phyloP scores from a whole-genome alignment of 23 red algal species.

The Pyropia yezoensis region DNA sequence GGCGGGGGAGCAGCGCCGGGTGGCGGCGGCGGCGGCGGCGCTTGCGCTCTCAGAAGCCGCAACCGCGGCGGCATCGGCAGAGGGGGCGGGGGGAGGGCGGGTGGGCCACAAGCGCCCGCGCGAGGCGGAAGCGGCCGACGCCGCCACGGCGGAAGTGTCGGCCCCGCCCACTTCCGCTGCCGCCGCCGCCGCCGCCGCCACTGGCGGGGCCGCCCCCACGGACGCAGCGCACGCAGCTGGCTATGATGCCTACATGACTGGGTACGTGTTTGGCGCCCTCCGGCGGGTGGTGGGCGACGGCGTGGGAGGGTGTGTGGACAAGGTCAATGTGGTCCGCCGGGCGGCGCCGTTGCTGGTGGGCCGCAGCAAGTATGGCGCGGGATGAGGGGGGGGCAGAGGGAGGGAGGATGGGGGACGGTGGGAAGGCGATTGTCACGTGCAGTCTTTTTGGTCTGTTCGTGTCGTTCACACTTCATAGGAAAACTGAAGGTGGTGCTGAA shows the following conservation, averaged over 20 bases:
- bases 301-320: no score
- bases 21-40: neutral
- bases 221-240: constrained; percentile 64
- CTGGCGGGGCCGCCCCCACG: neutral
- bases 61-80: neutral
- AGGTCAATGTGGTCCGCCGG: no score
- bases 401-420: no score
- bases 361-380: no score
- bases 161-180: neutral
- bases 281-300: no score
- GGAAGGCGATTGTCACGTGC: no score
- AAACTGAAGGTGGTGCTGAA: no score
- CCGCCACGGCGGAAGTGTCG: neutral
- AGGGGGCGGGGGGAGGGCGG: neutral
- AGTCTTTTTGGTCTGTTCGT: no score
- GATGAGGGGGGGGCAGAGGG: no score
- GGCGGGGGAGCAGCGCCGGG: neutral
- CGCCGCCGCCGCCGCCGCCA: neutral
- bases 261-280: constrained; percentile 70
- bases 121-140: neutral
- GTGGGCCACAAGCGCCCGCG: neutral
- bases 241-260: constrained; percentile 93
- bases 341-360: no score
- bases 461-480: no score
- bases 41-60: neutral